A percentile compares a stretch with the other conserved stretches of the same genome.
phyloP scores from a whole-genome alignment of 2,329 filamentous ascomycete species.

The Pseudogymnoascus sp. region DNA sequence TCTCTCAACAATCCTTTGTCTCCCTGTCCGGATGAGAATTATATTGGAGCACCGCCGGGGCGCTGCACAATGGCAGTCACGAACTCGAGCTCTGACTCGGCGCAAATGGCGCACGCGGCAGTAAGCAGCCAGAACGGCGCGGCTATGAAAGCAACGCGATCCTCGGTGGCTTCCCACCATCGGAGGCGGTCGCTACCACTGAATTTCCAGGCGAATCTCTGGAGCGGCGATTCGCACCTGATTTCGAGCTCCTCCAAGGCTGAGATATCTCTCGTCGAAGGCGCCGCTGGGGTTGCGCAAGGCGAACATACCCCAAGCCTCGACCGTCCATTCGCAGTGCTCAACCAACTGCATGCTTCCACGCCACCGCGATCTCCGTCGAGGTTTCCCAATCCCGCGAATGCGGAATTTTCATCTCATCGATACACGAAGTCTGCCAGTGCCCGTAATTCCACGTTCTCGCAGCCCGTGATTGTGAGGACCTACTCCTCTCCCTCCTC shows the following conservation, averaged over 20 bases:
- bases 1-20: constrained; percentile 7
- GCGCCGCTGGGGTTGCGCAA: constrained; percentile 2
- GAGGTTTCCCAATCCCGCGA: not conserved
- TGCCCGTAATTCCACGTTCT: constrained; percentile 49
- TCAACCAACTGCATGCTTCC: constrained; percentile 2
- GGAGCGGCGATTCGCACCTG: not conserved
- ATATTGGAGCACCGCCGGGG: constrained; percentile 6
- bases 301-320: not conserved
- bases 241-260: not conserved
- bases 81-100: constrained; percentile 7
- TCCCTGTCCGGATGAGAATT: constrained; percentile 6
- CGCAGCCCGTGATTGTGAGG: constrained; percentile 57
- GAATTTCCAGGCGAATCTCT: constrained; percentile 1
- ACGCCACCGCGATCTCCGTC: constrained; percentile 5
- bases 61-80: constrained; percentile 7
- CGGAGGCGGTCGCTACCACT: constrained; percentile 3
- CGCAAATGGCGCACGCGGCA: constrained; percentile 8
- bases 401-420: constrained; percentile 30
- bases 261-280: constrained; percentile 2
- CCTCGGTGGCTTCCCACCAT: constrained; percentile 6
- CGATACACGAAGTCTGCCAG: constrained; percentile 49
- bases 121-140: not conserved
- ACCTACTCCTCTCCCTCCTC: constrained; percentile 47
- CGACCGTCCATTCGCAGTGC: not conserved
- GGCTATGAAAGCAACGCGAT: constrained; percentile 5